Evolutionary conservation across 2,329 filamentous ascomycete genomes (phyloP).

Genomic region (Aureobasidium melanogenum): DNA sequence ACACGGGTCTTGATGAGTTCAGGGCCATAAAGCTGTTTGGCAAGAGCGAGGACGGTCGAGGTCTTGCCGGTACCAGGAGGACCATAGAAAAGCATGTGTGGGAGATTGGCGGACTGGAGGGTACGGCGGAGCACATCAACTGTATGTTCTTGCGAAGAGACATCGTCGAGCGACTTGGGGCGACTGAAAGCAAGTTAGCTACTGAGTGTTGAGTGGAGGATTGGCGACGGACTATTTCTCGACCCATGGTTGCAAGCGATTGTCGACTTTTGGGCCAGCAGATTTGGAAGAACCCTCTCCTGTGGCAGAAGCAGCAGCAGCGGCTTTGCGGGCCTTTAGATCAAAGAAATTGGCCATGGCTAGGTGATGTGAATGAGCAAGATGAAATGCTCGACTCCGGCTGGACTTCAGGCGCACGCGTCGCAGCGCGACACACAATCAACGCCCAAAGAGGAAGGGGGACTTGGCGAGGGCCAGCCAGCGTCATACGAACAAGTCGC

Average conservation of each 20-base stretch:
- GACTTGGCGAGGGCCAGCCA: background rate
- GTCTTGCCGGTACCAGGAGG: conserved; percentile 97
- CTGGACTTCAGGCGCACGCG: background rate
- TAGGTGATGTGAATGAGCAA: background rate
- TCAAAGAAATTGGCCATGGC: conserved; percentile 89
- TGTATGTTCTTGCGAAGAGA: conserved; percentile 95
- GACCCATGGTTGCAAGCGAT: conserved; percentile 82
- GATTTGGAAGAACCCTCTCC: conserved; percentile 59
- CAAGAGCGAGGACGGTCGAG: conserved; percentile 90
- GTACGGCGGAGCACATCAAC: conserved; percentile 87
- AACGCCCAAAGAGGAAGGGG: background rate
- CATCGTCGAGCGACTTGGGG: conserved; percentile 86
- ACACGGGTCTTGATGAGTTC: conserved; percentile 88
- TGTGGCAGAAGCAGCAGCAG: conserved; percentile 58
- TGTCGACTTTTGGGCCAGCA: conserved; percentile 52
- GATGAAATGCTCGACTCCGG: background rate
- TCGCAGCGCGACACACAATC: background rate
- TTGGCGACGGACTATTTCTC: conserved; percentile 78
- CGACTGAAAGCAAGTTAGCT: conserved; percentile 48
- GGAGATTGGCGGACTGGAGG: conserved; percentile 91
- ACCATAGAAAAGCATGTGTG: conserved; percentile 99
- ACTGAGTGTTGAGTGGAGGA: background rate
- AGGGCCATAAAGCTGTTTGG: conserved; percentile 94
- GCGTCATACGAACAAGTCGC: background rate
- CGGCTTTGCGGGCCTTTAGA: conserved; percentile 70